Evolutionary conservation across 495 filamentous ascomycete genomes (phyloP), one percentile per base, ranked within the genome.

Genomic region (Aspergillus olivimuriae): DNA sequence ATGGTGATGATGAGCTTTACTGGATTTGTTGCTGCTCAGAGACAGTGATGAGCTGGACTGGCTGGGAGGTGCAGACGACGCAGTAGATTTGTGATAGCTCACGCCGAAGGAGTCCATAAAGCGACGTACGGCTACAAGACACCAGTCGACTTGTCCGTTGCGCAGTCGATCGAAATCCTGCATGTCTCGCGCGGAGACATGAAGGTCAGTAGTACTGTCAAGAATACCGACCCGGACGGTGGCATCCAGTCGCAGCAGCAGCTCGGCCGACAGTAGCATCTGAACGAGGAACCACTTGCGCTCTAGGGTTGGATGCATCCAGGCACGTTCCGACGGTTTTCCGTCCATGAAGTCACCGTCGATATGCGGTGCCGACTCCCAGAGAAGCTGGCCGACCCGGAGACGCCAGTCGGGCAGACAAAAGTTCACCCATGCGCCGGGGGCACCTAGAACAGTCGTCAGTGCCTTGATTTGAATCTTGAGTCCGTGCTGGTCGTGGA

Each of bases 251-350:
- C 87, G 80, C 15, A 89, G 62, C 8, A 91, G 72, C 17, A 94
- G 72, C 58, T 94, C 88, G 28, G 80, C 85, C 5, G 86, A 70
- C 14, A 94, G 70, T 16, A 88, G 65, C 48, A 92, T 79, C 61
- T 94, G 88, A 9, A 94, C 69, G 5, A 94, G 64, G 17, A 91
- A 61, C 78, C 86, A 88, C 44, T 88, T 88, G 48, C 84, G 76
- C 44, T 83, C 77, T 22, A 71, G 58, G 14, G 68, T 67, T 11
- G 60, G 53, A 33, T 64, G 62, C 35, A 63, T 51, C 54, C 63
- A 52, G 4, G 57, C 47, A 30, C 57, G 55, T 12, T 57, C 61
- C 12, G 60, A 57, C 6, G 61, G 46, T n/a, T n/a, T n/a, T n/a
- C n/a, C n/a, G 2, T 70, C 66, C 23, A 76, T 56, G 34, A 65